Conservation (phyloP, 495 filamentous ascomycete species). For the Talaromyces nanjingensis region DNA sequence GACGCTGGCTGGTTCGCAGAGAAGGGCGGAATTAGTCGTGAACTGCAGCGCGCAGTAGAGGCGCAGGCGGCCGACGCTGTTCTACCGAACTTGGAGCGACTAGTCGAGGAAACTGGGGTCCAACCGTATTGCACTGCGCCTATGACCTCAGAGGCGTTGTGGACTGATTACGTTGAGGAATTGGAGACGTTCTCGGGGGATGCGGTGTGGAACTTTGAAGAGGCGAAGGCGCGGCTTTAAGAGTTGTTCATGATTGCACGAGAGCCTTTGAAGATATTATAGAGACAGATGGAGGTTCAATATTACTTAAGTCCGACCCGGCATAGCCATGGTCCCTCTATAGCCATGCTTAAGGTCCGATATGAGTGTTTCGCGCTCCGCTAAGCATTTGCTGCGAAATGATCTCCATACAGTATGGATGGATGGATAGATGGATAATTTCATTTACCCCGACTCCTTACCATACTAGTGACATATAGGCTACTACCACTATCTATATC, state of each 20-base stretch:
- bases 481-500: too few species aligned
- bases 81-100: slow-evolving; percentile 13
- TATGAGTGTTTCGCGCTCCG: background rate
- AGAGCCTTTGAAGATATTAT: background rate
- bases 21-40: slow-evolving; percentile 12
- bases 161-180: background rate
- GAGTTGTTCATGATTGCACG: background rate
- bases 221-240: background rate
- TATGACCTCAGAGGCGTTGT: slow-evolving; percentile 12
- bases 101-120: slow-evolving; percentile 8
- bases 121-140: slow-evolving; percentile 16
- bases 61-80: slow-evolving; percentile 14
- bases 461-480: too few species aligned
- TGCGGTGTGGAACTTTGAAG: background rate
- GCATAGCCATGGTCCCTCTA: background rate
- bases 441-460: too few species aligned
- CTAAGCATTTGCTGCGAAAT: background rate
- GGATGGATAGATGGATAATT: too few species aligned
- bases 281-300: background rate
- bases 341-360: background rate
- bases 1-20: slow-evolving; percentile 28
- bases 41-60: slow-evolving; percentile 13
- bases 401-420: background rate
- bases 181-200: slow-evolving; percentile 1
- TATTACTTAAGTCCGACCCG: background rate